Base-by-base conservation (phyloP, 495 filamentous ascomycete species). In the Parathielavia hyrcaniae region DNA sequence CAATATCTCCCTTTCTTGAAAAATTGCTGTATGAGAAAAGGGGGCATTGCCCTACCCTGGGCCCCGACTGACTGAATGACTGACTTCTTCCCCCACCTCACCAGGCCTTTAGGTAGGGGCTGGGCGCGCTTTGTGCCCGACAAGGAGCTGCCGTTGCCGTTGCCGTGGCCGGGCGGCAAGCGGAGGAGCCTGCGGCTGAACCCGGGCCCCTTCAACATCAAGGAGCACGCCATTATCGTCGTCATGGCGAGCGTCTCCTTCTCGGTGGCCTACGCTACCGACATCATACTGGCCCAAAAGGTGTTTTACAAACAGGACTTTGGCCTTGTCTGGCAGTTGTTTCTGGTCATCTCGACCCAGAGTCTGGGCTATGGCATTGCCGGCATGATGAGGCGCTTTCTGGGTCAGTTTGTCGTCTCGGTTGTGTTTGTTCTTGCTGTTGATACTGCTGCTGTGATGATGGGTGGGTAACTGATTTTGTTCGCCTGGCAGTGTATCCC, bases 131-230 rank as follows among this genome's bases (percentile, higher is more conserved):
- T 72, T 36, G 65, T 79, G 39, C 86, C 86, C 12, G 59, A 76
- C 9, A 75, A 75, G 26, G 67, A 77, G 32, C 75, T 63, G 14
- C 34, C 39, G 5, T 3, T 59, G 14, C 50, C 43, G 32, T 53
- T 23, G 22, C 39, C 48, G 19, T n/a, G 53, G 10, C 5, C 4
- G 10, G 23, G 55, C 3, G 13, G 43, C 20, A 43, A 41, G 35
- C 1, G 22, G 12, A 54, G 46, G 20, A 52, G 32, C 16, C 9
- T 62, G 2, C 17, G 13, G 5, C 61, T 88, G 35, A 89, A 89
- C 60, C 85, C 85, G 7, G 83, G 87, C 12, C 85, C 82, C 43
- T 91, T 91, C 73, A 91, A 89, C 67, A 81, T 88, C 69, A 91
- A 91, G 64, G 86, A 89, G 64, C 87, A 91, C 74, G 80, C 84